Conservation (phyloP, 768 basidiomycete species). For the Naematelia encephala region DNA sequence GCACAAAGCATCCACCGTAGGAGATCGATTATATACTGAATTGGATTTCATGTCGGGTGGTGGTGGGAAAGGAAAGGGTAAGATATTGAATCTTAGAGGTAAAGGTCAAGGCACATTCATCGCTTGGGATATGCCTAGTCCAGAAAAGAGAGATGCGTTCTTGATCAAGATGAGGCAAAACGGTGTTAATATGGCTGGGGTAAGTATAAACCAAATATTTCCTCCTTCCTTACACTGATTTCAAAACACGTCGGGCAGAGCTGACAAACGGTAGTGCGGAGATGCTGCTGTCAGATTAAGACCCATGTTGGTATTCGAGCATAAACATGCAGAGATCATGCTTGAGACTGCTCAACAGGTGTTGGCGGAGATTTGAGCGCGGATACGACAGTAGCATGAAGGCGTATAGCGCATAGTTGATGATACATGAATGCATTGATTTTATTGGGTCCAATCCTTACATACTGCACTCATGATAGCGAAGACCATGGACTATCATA, state of each 20-base stretch:
- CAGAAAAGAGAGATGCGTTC: constrained; percentile 44
- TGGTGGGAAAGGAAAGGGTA: constrained; percentile 14
- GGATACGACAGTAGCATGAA: too few species aligned
- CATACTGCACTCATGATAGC: too few species aligned
- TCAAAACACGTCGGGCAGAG: constrained; percentile 4
- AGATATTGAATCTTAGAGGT: constrained; percentile 40
- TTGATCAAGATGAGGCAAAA: constrained; percentile 39
- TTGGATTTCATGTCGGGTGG: constrained; percentile 27
- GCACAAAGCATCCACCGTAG: constrained; percentile 43
- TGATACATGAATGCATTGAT: too few species aligned
- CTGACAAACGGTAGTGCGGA: constrained; percentile 14
- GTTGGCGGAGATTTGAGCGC: neutral
- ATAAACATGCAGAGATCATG: constrained; percentile 28
- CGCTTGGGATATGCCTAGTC: constrained; percentile 48
- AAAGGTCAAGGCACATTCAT: constrained; percentile 51
- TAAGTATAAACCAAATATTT: constrained; percentile 7
- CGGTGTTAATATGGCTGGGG: constrained; percentile 51
- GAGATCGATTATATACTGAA: constrained; percentile 32
- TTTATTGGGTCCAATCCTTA: too few species aligned
- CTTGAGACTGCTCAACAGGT: neutral
- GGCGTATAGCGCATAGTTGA: too few species aligned
- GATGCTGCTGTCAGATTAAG: constrained; percentile 33
- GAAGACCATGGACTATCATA: too few species aligned
- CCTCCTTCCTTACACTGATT: too few species aligned
- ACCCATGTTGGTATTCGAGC: constrained; percentile 49